Evolutionary conservation across 352 stramenopile genomes (phyloP), one percentile per base, ranked within the genome.

Genomic region (Phytophthora aleatoria): DNA sequence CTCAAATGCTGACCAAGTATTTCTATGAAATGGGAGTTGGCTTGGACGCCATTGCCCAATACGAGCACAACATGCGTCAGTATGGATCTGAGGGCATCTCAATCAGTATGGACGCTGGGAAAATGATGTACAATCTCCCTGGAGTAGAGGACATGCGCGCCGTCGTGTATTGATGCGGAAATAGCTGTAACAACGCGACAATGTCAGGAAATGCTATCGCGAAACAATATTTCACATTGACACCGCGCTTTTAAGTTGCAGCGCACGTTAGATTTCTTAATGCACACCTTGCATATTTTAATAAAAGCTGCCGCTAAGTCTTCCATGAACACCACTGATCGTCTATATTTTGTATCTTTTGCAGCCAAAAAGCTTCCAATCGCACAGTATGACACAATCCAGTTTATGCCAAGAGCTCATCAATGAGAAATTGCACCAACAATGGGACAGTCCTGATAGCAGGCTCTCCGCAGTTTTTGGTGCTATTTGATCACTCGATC

Each of bases 1-100:
- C 81, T 6, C 67, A 74, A 13, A 57, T 78, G 33, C 67, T 91
- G n/a, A 58, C 76, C 26, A 71, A 81, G 27, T 57, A 73, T 49
- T 87, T 91, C 41, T 35, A 58, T 2, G 54, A 75, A 12, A 48
- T 73, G 26, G 81, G 79, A n/a, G 81, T 89, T 3, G 69, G 60
- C 1, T 50, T 83, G 10, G 68, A 79, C 33, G 79, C 79, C 7
- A 73, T 91, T 56, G 77, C 73, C 0, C 43, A 66, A 24, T 91
- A 87, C 57, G 81, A 91, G 51, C 71, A 61, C 26, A 65, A 57
- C 24, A 86, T 90, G 81, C 81, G 79, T 39, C 55, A 76, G 27
- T 77, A 83, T 20, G 79, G 71, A 0, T 61, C 61, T 0, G 71
- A 86, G 11, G 67, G 67, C 30, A 82, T 90, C 43, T 49, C 49